These are phyloP conservation scores for Ricinus communis DNA, from an alignment of 345 rosid genomes.

Conservation along the genomic window DNA sequence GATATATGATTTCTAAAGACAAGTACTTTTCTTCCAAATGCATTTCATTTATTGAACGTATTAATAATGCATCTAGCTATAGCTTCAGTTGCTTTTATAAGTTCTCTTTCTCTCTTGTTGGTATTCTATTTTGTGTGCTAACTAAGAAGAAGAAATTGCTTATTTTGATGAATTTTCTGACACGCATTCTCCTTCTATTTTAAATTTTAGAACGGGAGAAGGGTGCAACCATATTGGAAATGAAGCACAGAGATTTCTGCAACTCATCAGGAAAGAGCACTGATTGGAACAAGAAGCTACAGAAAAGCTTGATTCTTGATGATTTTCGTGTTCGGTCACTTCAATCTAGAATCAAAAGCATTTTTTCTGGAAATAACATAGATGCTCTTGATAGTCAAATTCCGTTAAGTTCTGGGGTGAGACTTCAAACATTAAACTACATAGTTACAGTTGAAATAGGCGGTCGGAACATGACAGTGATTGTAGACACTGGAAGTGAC, in stretches of 20 bases:
- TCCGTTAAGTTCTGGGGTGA: conserved; percentile 66
- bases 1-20: too few relatives aligned
- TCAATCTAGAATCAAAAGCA: conserved; percentile 48
- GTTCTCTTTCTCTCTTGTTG: too few relatives aligned
- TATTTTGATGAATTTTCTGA: too few relatives aligned
- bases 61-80: too few relatives aligned
- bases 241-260: conserved; percentile 65
- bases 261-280: conserved; percentile 28
- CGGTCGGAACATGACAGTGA: conserved; percentile 54
- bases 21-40: too few relatives aligned
- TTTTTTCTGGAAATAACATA: conserved; percentile 9
- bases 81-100: too few relatives aligned
- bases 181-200: too few relatives aligned
- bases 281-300: conserved; percentile 59
- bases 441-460: conserved; percentile 63
- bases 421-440: conserved; percentile 69
- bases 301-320: conserved; percentile 54
- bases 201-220: conserved; percentile 48
- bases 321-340: conserved; percentile 48
- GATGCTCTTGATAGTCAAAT: conserved; percentile 38
- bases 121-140: too few relatives aligned
- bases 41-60: too few relatives aligned
- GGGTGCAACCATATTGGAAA: conserved; percentile 65
- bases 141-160: too few relatives aligned
- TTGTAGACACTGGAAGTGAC: conserved; percentile 93